Evolutionary conservation across 805 yeast species (phyloP).

Genomic region (Saccharomycopsis fodiens): DNA sequence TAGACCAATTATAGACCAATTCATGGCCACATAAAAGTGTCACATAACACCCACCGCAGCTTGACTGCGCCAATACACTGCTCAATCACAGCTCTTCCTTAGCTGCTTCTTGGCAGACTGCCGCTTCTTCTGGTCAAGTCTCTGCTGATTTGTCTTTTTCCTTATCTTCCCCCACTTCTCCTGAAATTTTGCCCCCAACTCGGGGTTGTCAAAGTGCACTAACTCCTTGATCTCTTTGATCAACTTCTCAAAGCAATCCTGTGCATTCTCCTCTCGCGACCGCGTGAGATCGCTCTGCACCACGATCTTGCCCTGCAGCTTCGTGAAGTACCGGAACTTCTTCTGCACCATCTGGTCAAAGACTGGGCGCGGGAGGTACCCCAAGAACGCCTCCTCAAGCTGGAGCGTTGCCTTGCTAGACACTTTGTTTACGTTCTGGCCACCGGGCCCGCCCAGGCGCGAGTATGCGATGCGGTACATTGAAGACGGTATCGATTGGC

Average conservation of each 20-base stretch:
- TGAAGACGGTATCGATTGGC: slow-evolving; percentile 34
- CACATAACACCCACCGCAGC: too few species aligned
- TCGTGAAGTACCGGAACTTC: slow-evolving; percentile 47
- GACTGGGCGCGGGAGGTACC: slow-evolving; percentile 41
- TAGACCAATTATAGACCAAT: too few species aligned
- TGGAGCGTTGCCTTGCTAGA: slow-evolving; percentile 56
- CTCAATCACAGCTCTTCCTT: slow-evolving; percentile 26
- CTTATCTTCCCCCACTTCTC: slow-evolving; percentile 41
- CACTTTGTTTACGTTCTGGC: slow-evolving; percentile 76
- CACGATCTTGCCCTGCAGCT: slow-evolving; percentile 42
- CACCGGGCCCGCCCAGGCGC: slow-evolving; percentile 80
- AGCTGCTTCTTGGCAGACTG: slow-evolving; percentile 32
- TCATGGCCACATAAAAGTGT: too few species aligned
- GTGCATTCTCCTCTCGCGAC: slow-evolving; percentile 48
- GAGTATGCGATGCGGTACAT: slow-evolving; percentile 40
- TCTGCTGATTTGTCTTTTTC: slow-evolving; percentile 27
- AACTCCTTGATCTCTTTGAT: slow-evolving; percentile 40
- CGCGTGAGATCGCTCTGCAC: slow-evolving; percentile 56
- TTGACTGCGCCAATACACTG: too few species aligned
- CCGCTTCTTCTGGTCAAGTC: slow-evolving; percentile 32
- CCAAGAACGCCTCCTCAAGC: slow-evolving; percentile 40
- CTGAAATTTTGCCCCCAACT: slow-evolving; percentile 36
- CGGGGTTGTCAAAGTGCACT: slow-evolving; percentile 39
- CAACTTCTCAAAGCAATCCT: slow-evolving; percentile 54
- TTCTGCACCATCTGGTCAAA: slow-evolving; percentile 33